Evolutionary conservation across 371 early-diverging fungal genomes (phyloP), one percentile per base, ranked within the genome.

Genomic region (Mortierella sp.): DNA sequence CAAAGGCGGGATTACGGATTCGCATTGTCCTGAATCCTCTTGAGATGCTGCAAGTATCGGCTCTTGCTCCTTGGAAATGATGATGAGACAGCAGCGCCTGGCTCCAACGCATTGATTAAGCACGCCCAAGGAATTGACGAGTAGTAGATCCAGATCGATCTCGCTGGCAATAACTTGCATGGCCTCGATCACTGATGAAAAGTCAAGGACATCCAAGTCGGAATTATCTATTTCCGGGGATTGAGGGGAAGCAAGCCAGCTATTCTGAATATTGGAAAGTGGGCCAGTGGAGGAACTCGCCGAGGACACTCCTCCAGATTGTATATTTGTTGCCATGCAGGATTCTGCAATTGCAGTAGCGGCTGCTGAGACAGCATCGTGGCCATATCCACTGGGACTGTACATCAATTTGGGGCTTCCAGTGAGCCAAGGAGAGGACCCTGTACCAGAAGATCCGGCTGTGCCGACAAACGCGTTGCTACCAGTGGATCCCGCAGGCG

Each of bases 131-230:
- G 81, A 80, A 43, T 80, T 80, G 45, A 80, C 81, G 6, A 80
- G 54, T 51, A 80, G 49, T 22, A 68, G 54, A 9, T 75, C 75
- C 45, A 80, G 51, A 32, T 80, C 81, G 8, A 80, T 80, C 45
- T 80, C 81, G 43, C 75, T 75, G 0, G 81, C 81, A 31, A 80
- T 65, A 1, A 80, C 81, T 37, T 80, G 81, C 81, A 80, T 80
- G 8, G 81, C 81, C 2, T 80, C 81, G n/a, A 80, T 80, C 23
- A 80, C 81, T 0, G 75, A 75, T 29, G 81, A 75, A 19, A 80
- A 80, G 28, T 80, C 81, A 12, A 80, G 68, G 6, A 75, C 72
- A 29, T 80, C 81, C 61, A 80, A 40, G 53, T 80, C 81, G 0
- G 62, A 66, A 57, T 75, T 75, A 15, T 75, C 81, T 3, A 71